These are phyloP conservation scores for Somion occarium DNA, from an alignment of 1,284 basidiomycete genomes.

Conservation along the genomic window DNA sequence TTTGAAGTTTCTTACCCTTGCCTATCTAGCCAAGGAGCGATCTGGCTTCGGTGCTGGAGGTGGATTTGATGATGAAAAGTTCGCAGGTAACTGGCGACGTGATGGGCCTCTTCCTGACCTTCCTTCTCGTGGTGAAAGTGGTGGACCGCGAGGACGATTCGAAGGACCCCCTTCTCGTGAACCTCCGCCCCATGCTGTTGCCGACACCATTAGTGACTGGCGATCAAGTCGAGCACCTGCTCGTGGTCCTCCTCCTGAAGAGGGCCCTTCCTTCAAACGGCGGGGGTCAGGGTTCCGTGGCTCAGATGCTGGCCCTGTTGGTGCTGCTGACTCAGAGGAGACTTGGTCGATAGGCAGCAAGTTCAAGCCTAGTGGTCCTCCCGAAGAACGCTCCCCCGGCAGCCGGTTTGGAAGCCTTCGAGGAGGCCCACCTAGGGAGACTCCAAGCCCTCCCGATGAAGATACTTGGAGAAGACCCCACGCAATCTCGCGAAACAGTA, in stretches of 20 bases:
- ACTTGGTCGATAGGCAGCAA: conserved; percentile 68
- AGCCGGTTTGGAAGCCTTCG: conserved; percentile 48
- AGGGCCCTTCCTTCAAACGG: conserved; percentile 42
- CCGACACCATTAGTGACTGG: conserved; percentile 67
- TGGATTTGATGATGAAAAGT: conserved; percentile 59
- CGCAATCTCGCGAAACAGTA: conserved; percentile 38
- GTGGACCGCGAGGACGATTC: conserved; percentile 53
- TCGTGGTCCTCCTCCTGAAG: conserved; percentile 36
- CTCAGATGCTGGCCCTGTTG: conserved; percentile 34
- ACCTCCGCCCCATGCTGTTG: conserved; percentile 42
- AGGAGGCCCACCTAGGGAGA: conserved; percentile 47
- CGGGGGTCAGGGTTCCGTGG: conserved; percentile 49
- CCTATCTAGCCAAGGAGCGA: conserved; percentile 66
- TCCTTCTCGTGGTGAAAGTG: conserved; percentile 42
- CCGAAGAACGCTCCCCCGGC: conserved; percentile 33
- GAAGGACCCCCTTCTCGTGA: conserved; percentile 43
- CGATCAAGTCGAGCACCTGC: conserved; percentile 54
- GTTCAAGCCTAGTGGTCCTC: conserved; percentile 52
- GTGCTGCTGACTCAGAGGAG: conserved; percentile 73
- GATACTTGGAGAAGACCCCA: conserved; percentile 56
- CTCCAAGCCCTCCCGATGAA: conserved; percentile 34
- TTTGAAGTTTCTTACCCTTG: conserved; percentile 8
- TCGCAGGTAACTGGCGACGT: conserved; percentile 81
- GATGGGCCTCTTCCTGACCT: conserved; percentile 80
- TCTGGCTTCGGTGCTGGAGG: conserved; percentile 49